Conservation (phyloP, 306 rosid species). For the Cicer bijugum region DNA sequence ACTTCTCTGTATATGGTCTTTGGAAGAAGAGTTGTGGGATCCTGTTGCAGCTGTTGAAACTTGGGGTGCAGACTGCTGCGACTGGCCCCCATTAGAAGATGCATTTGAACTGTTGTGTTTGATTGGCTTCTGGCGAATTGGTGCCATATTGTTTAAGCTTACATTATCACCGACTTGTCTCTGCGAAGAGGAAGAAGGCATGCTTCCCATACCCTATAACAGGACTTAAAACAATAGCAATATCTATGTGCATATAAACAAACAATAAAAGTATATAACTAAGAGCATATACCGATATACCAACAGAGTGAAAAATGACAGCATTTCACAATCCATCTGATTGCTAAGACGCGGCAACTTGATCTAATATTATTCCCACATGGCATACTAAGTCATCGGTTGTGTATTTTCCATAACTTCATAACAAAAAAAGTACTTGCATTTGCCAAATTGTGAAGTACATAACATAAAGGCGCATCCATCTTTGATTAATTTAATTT, state of each 20-base stretch:
- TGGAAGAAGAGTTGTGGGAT: conserved; percentile 54
- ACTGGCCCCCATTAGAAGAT: conserved; percentile 59
- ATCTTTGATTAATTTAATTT: background rate
- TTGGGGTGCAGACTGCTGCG: conserved; percentile 54
- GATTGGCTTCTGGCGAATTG: conserved; percentile 54
- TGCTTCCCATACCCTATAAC: conserved; percentile 61
- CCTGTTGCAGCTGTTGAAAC: conserved; percentile 50
- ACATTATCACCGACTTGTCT: conserved; percentile 54
- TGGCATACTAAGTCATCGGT: background rate
- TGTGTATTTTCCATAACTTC: conserved; percentile 13
- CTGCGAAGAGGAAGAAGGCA: conserved; percentile 53
- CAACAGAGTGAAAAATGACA: background rate
- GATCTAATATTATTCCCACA: conserved; percentile 21
- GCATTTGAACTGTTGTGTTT: conserved; percentile 55
- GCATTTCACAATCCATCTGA: background rate
- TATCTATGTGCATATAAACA: conserved; percentile 32
- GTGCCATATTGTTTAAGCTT: conserved; percentile 50
- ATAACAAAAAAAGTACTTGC: background rate
- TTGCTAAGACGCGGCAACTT: background rate
- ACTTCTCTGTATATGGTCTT: conserved; percentile 65
- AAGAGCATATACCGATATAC: background rate
- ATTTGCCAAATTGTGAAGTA: background rate
- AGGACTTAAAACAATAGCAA: conserved; percentile 44
- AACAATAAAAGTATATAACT: conserved; percentile 7
- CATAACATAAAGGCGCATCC: background rate